Evolutionary conservation across 2,329 filamentous ascomycete species (phyloP), one percentile per base, ranked within the genome.

Genomic region (Metarhizium album): DNA sequence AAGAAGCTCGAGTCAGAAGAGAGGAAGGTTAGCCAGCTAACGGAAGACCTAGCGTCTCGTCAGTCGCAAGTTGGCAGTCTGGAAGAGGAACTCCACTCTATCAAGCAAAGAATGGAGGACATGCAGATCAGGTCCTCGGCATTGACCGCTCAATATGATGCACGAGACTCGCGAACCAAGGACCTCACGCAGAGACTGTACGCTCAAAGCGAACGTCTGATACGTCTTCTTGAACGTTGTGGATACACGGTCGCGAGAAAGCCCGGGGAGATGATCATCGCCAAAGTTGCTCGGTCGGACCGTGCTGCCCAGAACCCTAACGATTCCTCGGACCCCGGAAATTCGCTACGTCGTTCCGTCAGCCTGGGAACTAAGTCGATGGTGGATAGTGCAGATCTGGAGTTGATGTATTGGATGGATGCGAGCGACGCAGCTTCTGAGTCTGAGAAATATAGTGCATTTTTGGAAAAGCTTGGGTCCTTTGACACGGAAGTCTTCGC

Each of bases 401-500:
- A 84, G 29, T 74, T 90, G 14, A 73, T 96, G 1, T 84, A 86
- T 60, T 97, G 91, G 93, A 84, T 90, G 67, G 80, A 88, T 57
- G 80, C 80, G 42, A 72, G 78, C 3, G 83, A 84, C 54, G 63
- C 74, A 2, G 77, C 83, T 20, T 73, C 78, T 9, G 90, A 96
- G 64, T 75, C 81, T 4, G 74, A 81, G 45, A 86, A 84, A 57
- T 98, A 90, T 62, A 74, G 81, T 16, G 76, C 82, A 1, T 95
- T 89, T 61, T 74, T 95, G 56, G 74, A 80, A 35, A 82, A 82
- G 3, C 71, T 95, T 18, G 82, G 86, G 18, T 78, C 79, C 27
- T 93, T 98, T 61, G 87, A 95, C 61, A 75, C 91, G 46, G 88
- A 96, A 54, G 75, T 80, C 3, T 95, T 95, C 60, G 81, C 83